Evolutionary conservation across 2,329 filamentous ascomycete genomes (phyloP).

Genomic region (Monilinia fructicola): DNA sequence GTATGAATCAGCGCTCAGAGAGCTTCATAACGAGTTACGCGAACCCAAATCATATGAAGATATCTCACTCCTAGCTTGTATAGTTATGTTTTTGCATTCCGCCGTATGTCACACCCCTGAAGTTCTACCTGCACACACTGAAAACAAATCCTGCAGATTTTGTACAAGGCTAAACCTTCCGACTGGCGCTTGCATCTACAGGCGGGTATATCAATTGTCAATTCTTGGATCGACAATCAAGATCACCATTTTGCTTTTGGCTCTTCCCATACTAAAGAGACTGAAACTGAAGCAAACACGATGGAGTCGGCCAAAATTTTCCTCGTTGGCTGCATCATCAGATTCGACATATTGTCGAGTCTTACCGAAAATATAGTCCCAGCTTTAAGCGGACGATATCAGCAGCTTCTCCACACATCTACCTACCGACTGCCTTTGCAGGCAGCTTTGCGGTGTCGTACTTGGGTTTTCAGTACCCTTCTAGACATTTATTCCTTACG

Average conservation of each 20-base stretch:
- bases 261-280: no score
- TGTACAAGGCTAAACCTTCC: background rate
- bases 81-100: no score
- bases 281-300: background rate
- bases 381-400: background rate
- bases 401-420: background rate
- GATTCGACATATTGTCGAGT: background rate
- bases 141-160: no score
- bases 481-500: background rate
- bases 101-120: no score
- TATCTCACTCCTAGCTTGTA: no score
- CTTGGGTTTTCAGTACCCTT: background rate
- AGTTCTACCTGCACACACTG: no score
- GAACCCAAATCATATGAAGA: no score
- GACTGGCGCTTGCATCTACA: background rate
- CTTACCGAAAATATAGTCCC: background rate
- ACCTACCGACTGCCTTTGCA: background rate
- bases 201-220: background rate
- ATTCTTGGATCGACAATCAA: background rate
- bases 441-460: background rate
- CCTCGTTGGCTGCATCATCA: background rate
- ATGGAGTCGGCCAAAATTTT: background rate
- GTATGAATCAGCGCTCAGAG: no score
- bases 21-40: no score
- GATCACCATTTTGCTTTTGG: background rate